phyloP scores from a whole-genome alignment of 495 filamentous ascomycete genomes.

The Neurospora sp. region DNA sequence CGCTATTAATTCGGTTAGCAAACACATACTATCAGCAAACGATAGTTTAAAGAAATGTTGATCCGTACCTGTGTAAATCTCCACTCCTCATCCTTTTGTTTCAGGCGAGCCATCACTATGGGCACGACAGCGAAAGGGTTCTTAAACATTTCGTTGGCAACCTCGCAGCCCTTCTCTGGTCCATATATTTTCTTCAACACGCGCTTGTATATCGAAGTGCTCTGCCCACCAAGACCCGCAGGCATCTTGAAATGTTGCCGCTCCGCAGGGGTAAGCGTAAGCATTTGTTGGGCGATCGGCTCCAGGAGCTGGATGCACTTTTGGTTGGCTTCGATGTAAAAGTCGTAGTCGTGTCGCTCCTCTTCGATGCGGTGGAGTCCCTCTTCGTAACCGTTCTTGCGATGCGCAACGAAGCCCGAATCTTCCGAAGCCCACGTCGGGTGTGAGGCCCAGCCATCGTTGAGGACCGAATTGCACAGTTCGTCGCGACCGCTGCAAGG shows the following conservation, averaged over 20 bases:
- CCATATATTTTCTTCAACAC: constrained; percentile 99
- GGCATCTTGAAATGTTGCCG: constrained; percentile 64
- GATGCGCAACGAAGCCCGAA: constrained; percentile 93
- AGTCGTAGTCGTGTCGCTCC: constrained; percentile 97
- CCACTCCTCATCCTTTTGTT: constrained; percentile 95
- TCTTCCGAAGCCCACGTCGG: constrained; percentile 99
- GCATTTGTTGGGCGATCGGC: constrained; percentile 81
- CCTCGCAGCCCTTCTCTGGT: constrained; percentile 65
- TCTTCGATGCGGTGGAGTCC: constrained; percentile 92
- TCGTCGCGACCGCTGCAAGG: constrained; percentile 88
- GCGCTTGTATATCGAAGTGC: constrained; percentile 89
- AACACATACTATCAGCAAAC: background rate
- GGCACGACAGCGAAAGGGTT: constrained; percentile 77
- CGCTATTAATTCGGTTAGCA: constrained; percentile 41
- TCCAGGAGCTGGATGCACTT: constrained; percentile 93
- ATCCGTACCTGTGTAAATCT: constrained; percentile 60
- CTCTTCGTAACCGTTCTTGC: constrained; percentile 92
- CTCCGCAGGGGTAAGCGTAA: constrained; percentile 61
- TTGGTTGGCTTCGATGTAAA: constrained; percentile 87
- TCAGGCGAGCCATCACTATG: constrained; percentile 73
- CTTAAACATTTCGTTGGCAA: constrained; percentile 72
- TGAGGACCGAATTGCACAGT: constrained; percentile 81
- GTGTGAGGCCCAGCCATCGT: constrained; percentile 97
- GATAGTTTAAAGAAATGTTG: background rate
- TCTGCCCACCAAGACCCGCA: constrained; percentile 78